Evolutionary conservation across 345 rosid genomes (phyloP).

Genomic region (Eucalyptus cloeziana): DNA sequence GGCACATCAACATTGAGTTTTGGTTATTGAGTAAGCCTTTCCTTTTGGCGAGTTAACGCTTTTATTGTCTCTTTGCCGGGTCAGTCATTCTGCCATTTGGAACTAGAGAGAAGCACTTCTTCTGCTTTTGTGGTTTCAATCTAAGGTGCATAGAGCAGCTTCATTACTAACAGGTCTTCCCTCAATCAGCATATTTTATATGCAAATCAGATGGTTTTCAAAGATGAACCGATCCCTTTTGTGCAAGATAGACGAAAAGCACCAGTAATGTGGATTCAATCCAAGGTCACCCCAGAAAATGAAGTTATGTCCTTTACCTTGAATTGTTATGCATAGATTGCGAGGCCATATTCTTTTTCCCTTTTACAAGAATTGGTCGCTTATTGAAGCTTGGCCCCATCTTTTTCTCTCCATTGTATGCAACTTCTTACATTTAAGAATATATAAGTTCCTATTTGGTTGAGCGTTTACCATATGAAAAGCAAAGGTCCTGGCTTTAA

Average conservation of each 20-base stretch:
- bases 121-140: not conserved
- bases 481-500: not conserved
- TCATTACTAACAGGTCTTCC: not conserved
- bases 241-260: not conserved
- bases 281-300: not conserved
- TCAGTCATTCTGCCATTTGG: not conserved
- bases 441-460: not conserved
- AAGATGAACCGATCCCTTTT: not conserved
- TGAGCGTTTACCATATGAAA: not conserved
- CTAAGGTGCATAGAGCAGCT: not conserved
- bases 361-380: not conserved
- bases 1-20: not conserved
- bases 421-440: not conserved
- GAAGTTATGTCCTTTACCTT: not conserved
- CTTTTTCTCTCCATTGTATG: not conserved
- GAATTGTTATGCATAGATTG: not conserved
- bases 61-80: not conserved
- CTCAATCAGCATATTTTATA: not conserved
- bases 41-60: not conserved
- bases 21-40: not conserved
- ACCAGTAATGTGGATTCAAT: not conserved
- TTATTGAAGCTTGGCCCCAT: not conserved
- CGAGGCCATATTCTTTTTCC: not conserved
- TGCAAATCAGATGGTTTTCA: not conserved
- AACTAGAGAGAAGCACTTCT: not conserved